A percentile compares a stretch with the other conserved stretches of the same genome.
These are phyloP conservation scores for Ceratobasidium sp. DNA, from an alignment of 1,284 basidiomycete genomes.

Conservation along the genomic window DNA sequence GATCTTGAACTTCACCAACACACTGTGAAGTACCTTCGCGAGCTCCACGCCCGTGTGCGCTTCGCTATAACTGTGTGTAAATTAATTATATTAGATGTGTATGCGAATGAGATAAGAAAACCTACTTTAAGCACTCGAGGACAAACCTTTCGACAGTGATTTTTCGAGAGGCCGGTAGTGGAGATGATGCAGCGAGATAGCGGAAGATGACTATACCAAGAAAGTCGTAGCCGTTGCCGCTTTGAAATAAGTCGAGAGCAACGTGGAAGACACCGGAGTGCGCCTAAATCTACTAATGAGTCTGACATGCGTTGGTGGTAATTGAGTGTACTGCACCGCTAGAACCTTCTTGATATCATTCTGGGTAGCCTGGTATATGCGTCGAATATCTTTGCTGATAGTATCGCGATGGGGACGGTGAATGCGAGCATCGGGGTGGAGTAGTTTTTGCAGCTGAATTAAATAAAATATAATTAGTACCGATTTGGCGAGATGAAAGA, in stretches of 20 bases:
- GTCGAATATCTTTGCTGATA: background rate
- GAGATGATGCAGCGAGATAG: too few species aligned
- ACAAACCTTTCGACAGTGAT: background rate
- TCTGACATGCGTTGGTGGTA: too few species aligned
- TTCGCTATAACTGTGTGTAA: background rate
- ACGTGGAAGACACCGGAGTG: background rate
- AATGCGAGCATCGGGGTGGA: background rate
- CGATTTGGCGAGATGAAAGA: background rate
- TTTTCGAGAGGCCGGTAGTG: too few species aligned
- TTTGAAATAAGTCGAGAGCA: slow-evolving; percentile 1
- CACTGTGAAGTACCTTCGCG: background rate
- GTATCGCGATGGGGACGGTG: background rate
- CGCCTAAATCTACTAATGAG: too few species aligned
- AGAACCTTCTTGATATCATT: background rate
- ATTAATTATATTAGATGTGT: background rate
- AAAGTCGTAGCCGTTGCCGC: background rate
- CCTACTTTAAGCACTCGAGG: slow-evolving; percentile 9
- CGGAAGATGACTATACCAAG: background rate
- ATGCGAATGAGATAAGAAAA: background rate
- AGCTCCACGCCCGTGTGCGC: background rate
- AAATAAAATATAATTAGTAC: background rate
- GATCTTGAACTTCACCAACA: background rate
- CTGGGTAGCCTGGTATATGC: background rate
- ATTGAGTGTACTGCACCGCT: background rate
- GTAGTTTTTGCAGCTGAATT: background rate